Percentiles rank a stretch among this genome's conserved stretches.
These are phyloP conservation scores for Clitopilus passeckerianus DNA, from an alignment of 768 basidiomycete species.

Conservation along the genomic window DNA sequence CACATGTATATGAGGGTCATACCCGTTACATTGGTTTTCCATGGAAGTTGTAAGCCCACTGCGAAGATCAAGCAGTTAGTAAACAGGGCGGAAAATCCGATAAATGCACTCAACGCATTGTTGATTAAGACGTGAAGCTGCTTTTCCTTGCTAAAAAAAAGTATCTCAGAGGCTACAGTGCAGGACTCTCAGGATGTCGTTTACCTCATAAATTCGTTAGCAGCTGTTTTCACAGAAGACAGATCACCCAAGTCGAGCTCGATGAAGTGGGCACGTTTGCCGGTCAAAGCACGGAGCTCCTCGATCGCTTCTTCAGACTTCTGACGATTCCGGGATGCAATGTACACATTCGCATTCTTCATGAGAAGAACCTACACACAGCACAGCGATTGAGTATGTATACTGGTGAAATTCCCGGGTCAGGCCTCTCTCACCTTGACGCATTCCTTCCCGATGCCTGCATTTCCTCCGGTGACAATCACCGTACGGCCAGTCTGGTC, in stretches of 20 bases:
- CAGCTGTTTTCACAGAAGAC: constrained; percentile 16
- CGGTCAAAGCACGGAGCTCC: constrained; percentile 14
- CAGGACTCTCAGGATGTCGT: too few species aligned
- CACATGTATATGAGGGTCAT: constrained; percentile 30
- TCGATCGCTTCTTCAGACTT: constrained; percentile 13
- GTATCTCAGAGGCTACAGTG: background rate
- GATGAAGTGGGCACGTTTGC: constrained; percentile 16
- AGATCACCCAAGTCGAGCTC: constrained; percentile 22
- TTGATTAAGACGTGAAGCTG: constrained; percentile 42
- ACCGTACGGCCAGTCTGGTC: constrained; percentile 8
- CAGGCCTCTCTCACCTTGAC: constrained; percentile 6
- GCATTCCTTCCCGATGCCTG: constrained; percentile 6
- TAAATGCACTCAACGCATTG: constrained; percentile 30
- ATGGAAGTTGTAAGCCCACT: constrained; percentile 4
- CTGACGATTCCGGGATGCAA: constrained; percentile 12
- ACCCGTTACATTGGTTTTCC: constrained; percentile 21
- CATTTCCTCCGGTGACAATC: constrained; percentile 6
- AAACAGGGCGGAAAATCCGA: background rate
- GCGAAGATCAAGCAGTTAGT: background rate
- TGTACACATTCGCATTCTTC: constrained; percentile 12
- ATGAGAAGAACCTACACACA: constrained; percentile 3
- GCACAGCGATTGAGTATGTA: too few species aligned
- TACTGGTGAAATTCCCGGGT: background rate
- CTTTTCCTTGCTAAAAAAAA: constrained; percentile 29
- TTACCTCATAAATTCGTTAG: constrained; percentile 16